Base-by-base conservation (phyloP, 2,329 filamentous ascomycete genomes). In the Chrysoporthe deuterocubensis region DNA sequence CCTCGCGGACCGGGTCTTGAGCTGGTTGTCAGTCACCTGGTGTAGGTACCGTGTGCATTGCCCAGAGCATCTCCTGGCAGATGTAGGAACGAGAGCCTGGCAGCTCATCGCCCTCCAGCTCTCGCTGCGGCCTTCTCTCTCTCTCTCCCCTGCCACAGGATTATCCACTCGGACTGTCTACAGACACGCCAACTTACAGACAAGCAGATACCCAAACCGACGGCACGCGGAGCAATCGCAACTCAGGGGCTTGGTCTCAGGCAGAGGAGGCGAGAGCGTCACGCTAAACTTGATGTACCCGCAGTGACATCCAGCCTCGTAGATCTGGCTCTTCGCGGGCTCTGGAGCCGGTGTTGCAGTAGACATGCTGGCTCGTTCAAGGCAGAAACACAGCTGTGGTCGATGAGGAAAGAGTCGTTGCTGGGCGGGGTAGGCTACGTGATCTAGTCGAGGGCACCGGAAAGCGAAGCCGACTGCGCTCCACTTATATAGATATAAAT, bases 221-320 rank as follows among this genome's bases (percentile, higher is more conserved):
- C 76, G 74, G 72, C 85, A 87, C 67, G 83, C 82, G 46, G 84
- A 87, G 74, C 85, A 87, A 72, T 82, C 85, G 78, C 85, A 87
- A 26, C 80, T 73, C n/a, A 82, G 59, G 4, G 85, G 79, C 68
- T 78, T 75, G 70, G 82, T 77, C 70, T 82, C 75, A 4, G 80
- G 77, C 40, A 87, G 77, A 37, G 83, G 80, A 34, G 84, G 83
- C 42, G 81, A 82, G 57, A 87, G 78, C 26, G 78, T 81, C 40
- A 85, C 77, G 16, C 79, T 78, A 72, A 85, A 83, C 68, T 80
- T 76, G 68, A 87, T 79, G 64, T 80, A 80, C 57, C 84, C 84
- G 74, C 85, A 87, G 73, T 87, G 84, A 70, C 84, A 87, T 66
- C 81, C 81, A 13, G 79, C 83, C 58, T 81, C 75, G 74, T 87